phyloP scores from a whole-genome alignment of 805 yeast genomes.

The Starmerella geochares region DNA sequence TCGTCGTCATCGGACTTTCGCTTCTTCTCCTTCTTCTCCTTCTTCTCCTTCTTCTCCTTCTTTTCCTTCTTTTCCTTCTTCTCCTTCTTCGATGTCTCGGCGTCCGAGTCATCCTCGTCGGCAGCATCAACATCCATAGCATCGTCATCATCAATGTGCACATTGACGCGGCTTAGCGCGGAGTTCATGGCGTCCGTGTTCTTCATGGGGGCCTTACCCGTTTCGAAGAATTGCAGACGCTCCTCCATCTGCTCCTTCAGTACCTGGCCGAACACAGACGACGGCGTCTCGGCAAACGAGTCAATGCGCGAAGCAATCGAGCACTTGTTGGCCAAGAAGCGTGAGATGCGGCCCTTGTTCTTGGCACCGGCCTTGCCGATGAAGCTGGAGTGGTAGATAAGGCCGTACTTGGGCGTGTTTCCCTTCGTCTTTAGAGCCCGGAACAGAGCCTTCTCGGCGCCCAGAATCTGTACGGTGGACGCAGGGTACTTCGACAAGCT shows the following conservation, averaged over 20 bases:
- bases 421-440: conserved; percentile 95
- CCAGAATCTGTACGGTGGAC: conserved; percentile 93
- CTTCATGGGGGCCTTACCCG: conserved; percentile 95
- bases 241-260: conserved; percentile 96
- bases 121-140: conserved; percentile 39
- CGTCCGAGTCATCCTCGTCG: conserved; percentile 36
- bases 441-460: conserved; percentile 94
- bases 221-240: conserved; percentile 88
- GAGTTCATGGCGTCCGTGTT: conserved; percentile 87
- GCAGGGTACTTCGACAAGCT: conserved; percentile 97
- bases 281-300: conserved; percentile 90
- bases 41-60: conserved; percentile 43
- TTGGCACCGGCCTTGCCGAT: conserved; percentile 89
- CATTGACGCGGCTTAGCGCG: conserved; percentile 62
- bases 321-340: conserved; percentile 98
- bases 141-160: conserved; percentile 32
- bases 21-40: conserved; percentile 45
- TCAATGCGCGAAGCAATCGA: conserved; percentile 98
- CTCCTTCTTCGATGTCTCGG: conserved; percentile 47
- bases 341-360: conserved; percentile 97
- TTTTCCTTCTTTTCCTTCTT: conserved; percentile 39
- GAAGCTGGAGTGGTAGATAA: conserved; percentile 88
- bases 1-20: conserved; percentile 30
- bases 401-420: conserved; percentile 92
- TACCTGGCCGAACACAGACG: conserved; percentile 77